Evolutionary conservation across 2,329 filamentous ascomycete species (phyloP).

Genomic region (Penicillium vulpinum): DNA sequence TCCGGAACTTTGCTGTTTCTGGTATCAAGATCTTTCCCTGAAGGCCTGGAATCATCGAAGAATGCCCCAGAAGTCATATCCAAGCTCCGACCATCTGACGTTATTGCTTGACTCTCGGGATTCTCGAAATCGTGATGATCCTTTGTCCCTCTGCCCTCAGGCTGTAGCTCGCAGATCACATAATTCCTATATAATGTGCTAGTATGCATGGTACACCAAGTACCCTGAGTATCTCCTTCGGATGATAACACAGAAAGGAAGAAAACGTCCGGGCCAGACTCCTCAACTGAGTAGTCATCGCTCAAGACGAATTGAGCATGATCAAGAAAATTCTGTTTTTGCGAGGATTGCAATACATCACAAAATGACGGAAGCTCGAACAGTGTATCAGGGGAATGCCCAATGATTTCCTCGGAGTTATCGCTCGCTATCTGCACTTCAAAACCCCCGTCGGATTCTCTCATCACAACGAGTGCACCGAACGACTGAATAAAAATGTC

Average conservation of each 20-base stretch:
- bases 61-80: conserved; percentile 1
- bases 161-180: conserved; percentile 82
- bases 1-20: background rate
- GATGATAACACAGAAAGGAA: conserved; percentile 66
- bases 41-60: background rate
- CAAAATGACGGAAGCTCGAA: conserved; percentile 73
- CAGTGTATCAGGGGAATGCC: conserved; percentile 71
- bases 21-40: background rate
- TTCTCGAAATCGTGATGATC: background rate
- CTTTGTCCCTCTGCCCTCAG: conserved; percentile 52
- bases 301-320: conserved; percentile 82
- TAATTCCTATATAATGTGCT: conserved; percentile 66
- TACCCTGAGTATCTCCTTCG: conserved; percentile 57
- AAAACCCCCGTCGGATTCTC: conserved; percentile 64
- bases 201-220: conserved; percentile 86
- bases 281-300: conserved; percentile 69
- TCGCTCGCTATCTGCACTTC: conserved; percentile 72
- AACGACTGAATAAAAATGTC: conserved; percentile 72
- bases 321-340: conserved; percentile 74
- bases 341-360: conserved; percentile 79
- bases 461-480: conserved; percentile 72
- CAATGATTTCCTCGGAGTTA: conserved; percentile 72
- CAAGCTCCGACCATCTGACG: background rate
- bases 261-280: conserved; percentile 81
- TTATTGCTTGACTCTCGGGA: background rate